Evolutionary conservation across 192 early-diverging fungal species (phyloP).

Genomic region (Coemansia sp.): DNA sequence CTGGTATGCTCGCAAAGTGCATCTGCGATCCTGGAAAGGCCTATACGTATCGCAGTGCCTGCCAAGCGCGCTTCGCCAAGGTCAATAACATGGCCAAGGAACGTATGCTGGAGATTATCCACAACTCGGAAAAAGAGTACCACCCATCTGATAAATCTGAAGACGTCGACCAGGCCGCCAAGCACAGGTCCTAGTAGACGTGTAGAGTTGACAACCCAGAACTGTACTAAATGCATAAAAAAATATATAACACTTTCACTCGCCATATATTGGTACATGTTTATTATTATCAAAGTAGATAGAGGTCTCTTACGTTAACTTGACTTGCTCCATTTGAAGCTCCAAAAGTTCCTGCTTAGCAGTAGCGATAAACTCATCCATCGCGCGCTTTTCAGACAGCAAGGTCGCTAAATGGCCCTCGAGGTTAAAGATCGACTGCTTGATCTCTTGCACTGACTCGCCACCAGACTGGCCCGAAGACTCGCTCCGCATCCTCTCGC

Average conservation of each 20-base stretch:
- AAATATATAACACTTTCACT: not conserved
- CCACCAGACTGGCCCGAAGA: not conserved
- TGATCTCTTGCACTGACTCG: constrained; percentile 45
- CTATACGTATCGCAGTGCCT: constrained; percentile 55
- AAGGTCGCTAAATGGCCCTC: constrained; percentile 50
- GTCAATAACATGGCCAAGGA: constrained; percentile 54
- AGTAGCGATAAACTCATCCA: constrained; percentile 42
- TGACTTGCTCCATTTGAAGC: constrained; percentile 44
- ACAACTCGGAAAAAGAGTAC: constrained; percentile 36
- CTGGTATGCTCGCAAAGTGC: constrained; percentile 47
- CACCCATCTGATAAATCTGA: not conserved
- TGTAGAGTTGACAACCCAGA: not conserved
- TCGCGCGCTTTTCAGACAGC: constrained; percentile 43
- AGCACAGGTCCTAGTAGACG: not conserved
- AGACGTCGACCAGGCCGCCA: not conserved
- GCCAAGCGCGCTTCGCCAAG: constrained; percentile 50
- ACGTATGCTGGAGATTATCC: constrained; percentile 48
- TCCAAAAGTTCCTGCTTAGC: constrained; percentile 48
- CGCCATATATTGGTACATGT: not conserved
- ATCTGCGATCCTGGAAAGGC: constrained; percentile 40
- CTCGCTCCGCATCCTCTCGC: constrained; percentile 27
- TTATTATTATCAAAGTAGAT: not conserved
- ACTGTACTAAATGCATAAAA: not conserved
- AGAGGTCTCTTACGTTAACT: constrained; percentile 23
- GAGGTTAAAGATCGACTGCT: constrained; percentile 47